phyloP scores from a whole-genome alignment of 2,329 filamentous ascomycete genomes.

The Fusarium praegraminearum region DNA sequence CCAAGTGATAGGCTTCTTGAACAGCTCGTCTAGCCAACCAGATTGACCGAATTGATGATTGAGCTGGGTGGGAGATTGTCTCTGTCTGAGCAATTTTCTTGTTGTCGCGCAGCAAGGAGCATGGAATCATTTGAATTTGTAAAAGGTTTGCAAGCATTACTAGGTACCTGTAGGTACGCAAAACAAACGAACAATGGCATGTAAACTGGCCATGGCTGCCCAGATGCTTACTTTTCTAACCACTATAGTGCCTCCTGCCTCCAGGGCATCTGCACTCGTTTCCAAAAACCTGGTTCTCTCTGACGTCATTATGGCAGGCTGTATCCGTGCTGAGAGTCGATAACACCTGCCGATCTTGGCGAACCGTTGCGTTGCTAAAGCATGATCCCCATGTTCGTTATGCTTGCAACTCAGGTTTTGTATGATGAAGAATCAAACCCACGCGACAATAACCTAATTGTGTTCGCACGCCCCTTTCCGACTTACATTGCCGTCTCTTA shows the following conservation, averaged over 20 bases:
- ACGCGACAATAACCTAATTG: background rate
- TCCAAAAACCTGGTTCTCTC: background rate
- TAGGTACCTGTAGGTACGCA: too few relatives aligned
- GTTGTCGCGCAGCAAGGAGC: background rate
- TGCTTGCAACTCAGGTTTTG: background rate
- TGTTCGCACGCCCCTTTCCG: background rate
- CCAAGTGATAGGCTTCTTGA: slow-evolving; percentile 12
- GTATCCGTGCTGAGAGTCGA: background rate
- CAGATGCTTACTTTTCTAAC: background rate
- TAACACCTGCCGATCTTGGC: slow-evolving; percentile 32
- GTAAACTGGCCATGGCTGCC: background rate
- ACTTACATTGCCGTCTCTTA: background rate
- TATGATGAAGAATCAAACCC: background rate
- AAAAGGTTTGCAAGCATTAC: background rate
- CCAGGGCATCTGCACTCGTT: background rate
- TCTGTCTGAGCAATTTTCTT: background rate
- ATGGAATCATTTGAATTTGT: background rate
- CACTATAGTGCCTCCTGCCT: background rate
- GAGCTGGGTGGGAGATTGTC: slow-evolving; percentile 12
- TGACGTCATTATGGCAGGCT: slow-evolving; percentile 31
- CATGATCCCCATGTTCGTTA: background rate
- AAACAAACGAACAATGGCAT: background rate
- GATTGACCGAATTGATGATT: slow-evolving; percentile 15
- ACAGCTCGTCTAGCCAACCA: slow-evolving; percentile 30
- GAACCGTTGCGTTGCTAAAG: slow-evolving; percentile 5